Conservation (phyloP, 192 early-diverging fungal species). For the Fimicolochytrium jonesii region DNA sequence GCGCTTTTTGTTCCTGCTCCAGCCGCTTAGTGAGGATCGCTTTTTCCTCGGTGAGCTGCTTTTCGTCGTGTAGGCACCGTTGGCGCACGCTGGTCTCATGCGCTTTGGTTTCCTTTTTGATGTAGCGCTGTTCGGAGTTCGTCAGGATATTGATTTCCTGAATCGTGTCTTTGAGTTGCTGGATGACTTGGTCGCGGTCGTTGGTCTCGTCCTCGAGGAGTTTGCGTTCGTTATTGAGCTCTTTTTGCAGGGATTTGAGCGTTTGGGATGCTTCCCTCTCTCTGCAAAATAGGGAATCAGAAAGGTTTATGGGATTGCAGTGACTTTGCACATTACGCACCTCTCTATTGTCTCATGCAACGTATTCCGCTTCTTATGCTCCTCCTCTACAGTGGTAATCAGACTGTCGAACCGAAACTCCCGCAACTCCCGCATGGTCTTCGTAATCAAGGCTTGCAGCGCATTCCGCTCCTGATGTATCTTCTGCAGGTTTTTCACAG, state of each 20-base stretch:
- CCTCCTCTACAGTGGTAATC: constrained; percentile 50
- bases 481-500: constrained; percentile 48
- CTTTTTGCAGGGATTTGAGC: constrained; percentile 48
- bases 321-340: too few relatives aligned
- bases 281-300: background rate
- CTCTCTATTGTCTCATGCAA: constrained; percentile 53
- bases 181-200: constrained; percentile 58
- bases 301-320: background rate
- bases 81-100: constrained; percentile 50
- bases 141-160: constrained; percentile 62
- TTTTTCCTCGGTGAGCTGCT: constrained; percentile 31
- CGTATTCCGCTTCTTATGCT: constrained; percentile 53
- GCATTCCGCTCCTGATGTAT: constrained; percentile 49
- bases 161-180: constrained; percentile 63
- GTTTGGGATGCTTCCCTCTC: constrained; percentile 43
- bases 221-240: constrained; percentile 47
- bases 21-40: constrained; percentile 30
- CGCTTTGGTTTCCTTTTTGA: constrained; percentile 64
- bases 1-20: constrained; percentile 45
- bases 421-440: constrained; percentile 44
- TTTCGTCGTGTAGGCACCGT: constrained; percentile 40
- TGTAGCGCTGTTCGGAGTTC: constrained; percentile 56
- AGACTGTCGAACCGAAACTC: constrained; percentile 47
- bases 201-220: constrained; percentile 52
- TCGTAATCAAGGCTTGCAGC: constrained; percentile 41